Conservation (phyloP, 2,329 filamentous ascomycete species). For the Arthrobotrys pseudoclavata region DNA sequence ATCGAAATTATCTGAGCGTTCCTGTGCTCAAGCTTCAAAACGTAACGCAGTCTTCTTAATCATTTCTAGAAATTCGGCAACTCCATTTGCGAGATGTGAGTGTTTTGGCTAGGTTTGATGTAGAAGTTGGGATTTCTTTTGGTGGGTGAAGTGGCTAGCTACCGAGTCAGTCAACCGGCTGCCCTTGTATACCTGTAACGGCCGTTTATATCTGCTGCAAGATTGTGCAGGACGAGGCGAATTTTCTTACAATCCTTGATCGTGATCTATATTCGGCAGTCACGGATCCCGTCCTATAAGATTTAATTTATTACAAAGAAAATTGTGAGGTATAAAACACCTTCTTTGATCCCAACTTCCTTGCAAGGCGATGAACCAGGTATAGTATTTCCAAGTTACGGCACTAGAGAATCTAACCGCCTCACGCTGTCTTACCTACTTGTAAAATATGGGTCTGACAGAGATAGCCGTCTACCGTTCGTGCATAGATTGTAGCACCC, state of each 20-base stretch:
- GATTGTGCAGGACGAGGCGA: slow-evolving; percentile 44
- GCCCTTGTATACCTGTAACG: slow-evolving; percentile 42
- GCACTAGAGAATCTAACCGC: slow-evolving; percentile 32
- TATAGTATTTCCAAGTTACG: slow-evolving; percentile 19
- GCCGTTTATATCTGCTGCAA: slow-evolving; percentile 53
- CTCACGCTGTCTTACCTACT: slow-evolving; percentile 42
- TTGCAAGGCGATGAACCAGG: slow-evolving; percentile 12
- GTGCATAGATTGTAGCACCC: slow-evolving; percentile 5
- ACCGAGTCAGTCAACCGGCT: slow-evolving; percentile 41
- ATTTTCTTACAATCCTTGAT: slow-evolving; percentile 28
- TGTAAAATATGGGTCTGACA: slow-evolving; percentile 21
- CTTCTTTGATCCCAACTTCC: slow-evolving; percentile 33
- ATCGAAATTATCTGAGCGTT: slow-evolving; percentile 29
- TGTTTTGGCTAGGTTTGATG: slow-evolving; percentile 46
- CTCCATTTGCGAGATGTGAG: slow-evolving; percentile 50
- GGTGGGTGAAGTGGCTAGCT: slow-evolving; percentile 14
- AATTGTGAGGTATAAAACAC: slow-evolving; percentile 25
- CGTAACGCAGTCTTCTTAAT: slow-evolving; percentile 15
- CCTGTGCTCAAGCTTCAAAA: slow-evolving; percentile 26
- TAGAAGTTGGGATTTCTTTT: slow-evolving; percentile 17
- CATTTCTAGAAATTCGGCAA: slow-evolving; percentile 32
- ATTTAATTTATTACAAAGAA: slow-evolving; percentile 37
- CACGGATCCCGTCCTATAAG: slow-evolving; percentile 33
- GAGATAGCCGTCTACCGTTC: slow-evolving; percentile 8
- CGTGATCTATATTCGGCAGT: slow-evolving; percentile 44